A percentile compares a stretch with the other conserved stretches of the same genome.
Conservation (phyloP, 78 protist genomes). For the Polysphondylium violaceum region DNA sequence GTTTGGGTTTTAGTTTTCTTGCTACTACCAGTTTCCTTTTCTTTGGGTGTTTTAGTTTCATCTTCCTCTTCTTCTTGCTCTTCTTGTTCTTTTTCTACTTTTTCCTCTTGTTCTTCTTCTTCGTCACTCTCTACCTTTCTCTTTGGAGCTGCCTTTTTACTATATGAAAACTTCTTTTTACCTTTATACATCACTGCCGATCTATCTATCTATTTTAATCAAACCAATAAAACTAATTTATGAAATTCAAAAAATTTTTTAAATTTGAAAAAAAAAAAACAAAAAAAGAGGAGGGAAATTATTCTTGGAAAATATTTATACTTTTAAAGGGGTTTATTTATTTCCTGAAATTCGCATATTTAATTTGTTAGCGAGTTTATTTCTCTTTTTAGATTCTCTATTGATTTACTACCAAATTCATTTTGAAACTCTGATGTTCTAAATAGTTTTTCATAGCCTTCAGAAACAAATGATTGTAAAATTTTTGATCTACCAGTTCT, state of each 20-base stretch:
- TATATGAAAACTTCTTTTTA: too few relatives aligned
- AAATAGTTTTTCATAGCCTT: slow-evolving; percentile 7
- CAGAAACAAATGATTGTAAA: slow-evolving; percentile 17
- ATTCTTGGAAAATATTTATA: too few relatives aligned
- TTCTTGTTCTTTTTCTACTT: neutral
- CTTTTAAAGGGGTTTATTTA: neutral
- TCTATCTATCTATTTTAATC: neutral
- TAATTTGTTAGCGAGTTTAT: slow-evolving; percentile 1
- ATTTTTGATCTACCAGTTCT: slow-evolving; percentile 40
- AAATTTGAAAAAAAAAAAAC: too few relatives aligned
- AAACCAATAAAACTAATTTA: neutral
- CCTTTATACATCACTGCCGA: too few relatives aligned
- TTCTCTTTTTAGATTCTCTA: slow-evolving; percentile 42
- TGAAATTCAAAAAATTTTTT: too few relatives aligned
- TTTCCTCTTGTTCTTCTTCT: neutral
- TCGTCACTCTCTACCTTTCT: neutral
- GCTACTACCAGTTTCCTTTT: neutral
- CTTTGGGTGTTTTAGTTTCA: neutral
- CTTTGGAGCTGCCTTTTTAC: neutral
- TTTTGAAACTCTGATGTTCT: slow-evolving; percentile 57
- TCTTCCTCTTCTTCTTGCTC: slow-evolving; percentile 9
- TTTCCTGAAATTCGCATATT: neutral
- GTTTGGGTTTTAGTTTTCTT: neutral
- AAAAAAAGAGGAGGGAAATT: too few relatives aligned
- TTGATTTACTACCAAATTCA: slow-evolving; percentile 5